These are phyloP conservation scores for Helenozyma baotianmanensis DNA, from an alignment of 805 yeast species.

Conservation along the genomic window DNA sequence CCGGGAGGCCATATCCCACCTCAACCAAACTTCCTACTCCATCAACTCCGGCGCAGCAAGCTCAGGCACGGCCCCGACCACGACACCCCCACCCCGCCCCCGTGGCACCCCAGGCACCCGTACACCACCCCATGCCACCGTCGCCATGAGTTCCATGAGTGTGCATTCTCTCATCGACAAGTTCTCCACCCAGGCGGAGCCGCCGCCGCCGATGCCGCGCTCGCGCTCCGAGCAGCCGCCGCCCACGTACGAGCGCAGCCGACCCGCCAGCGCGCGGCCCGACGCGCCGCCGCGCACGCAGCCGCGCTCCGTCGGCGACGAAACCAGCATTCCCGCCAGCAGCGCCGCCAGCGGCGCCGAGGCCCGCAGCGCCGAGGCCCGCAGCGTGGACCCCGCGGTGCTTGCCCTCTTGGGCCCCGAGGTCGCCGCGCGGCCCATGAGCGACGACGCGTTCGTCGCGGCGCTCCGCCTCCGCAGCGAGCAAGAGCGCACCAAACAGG, in stretches of 20 bases:
- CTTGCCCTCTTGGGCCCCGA: constrained; percentile 49
- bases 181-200: constrained; percentile 10
- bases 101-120: neutral
- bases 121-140: too few relatives aligned
- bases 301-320: neutral
- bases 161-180: constrained; percentile 39
- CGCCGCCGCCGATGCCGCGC: constrained; percentile 2
- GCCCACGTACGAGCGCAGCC: neutral
- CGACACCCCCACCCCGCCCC: neutral
- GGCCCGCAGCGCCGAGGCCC: neutral
- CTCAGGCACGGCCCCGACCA: neutral
- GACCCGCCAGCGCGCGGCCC: neutral
- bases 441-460: constrained; percentile 53
- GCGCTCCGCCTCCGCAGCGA: constrained; percentile 60
- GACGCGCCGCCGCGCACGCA: too few relatives aligned
- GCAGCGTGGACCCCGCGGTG: constrained; percentile 15
- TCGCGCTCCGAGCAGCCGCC: neutral
- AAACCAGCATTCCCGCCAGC: neutral
- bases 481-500: constrained; percentile 82
- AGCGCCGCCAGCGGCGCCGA: neutral
- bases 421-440: constrained; percentile 48
- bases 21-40: constrained; percentile 1
- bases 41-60: neutral
- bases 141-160: constrained; percentile 29
- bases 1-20: too few relatives aligned